A percentile compares a stretch with the other conserved stretches of the same genome.
phyloP scores from a whole-genome alignment of 176 grass and related monocot genomes.

The Carex pumila region DNA sequence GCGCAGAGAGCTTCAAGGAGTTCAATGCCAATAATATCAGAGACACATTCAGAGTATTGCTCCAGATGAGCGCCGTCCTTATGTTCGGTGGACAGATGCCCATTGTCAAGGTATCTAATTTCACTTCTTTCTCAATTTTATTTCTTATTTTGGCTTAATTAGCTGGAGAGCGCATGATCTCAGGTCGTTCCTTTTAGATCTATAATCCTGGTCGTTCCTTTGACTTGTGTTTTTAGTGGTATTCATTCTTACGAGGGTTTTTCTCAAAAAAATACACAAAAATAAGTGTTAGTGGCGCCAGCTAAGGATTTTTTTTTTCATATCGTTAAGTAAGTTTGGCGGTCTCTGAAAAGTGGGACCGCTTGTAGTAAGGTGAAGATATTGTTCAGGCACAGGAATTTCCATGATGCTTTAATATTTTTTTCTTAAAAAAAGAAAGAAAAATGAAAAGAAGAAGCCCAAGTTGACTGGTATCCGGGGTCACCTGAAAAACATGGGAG shows the following conservation, averaged over 20 bases:
- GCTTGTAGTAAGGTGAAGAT: neutral
- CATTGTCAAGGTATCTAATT: constrained; percentile 61
- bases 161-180: neutral
- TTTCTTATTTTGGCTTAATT: neutral
- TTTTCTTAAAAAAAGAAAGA: no score
- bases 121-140: neutral
- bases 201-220: constrained; percentile 10
- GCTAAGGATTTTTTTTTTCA: neutral
- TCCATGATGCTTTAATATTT: neutral
- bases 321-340: neutral
- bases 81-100: constrained; percentile 98
- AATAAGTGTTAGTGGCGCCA: neutral
- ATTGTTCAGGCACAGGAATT: neutral
- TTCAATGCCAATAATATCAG: constrained; percentile 97
- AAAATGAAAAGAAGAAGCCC: neutral
- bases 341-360: constrained; percentile 1
- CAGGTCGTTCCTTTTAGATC: neutral
- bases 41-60: constrained; percentile 91
- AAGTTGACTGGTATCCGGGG: neutral
- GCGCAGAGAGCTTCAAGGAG: constrained; percentile 99
- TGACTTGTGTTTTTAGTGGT: neutral
- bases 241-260: neutral
- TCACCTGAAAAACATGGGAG: neutral
- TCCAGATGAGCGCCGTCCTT: constrained; percentile 96
- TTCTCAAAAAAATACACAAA: neutral